Evolutionary conservation across 2,329 filamentous ascomycete species (phyloP).

Genomic region (Aspergillus aculeatus): DNA sequence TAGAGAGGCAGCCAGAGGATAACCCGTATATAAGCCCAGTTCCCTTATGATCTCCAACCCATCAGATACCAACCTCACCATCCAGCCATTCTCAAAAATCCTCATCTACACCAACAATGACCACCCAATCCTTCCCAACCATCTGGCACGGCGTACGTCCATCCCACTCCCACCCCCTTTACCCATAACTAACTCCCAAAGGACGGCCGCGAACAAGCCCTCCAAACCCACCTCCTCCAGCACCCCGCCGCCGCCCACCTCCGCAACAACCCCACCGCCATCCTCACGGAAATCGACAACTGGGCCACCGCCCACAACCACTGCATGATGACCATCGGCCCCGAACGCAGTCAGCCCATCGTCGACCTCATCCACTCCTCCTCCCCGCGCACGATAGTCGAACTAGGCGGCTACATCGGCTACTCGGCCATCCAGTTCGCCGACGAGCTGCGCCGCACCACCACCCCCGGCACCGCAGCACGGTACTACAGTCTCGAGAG

Average conservation of each 20-base stretch:
- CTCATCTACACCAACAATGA: too few species aligned
- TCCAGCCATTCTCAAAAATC: too few species aligned
- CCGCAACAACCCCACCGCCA: conserved; percentile 58
- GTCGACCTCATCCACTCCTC: conserved; percentile 62
- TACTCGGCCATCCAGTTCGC: conserved; percentile 75
- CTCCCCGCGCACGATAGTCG: conserved; percentile 67
- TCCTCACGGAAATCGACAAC: conserved; percentile 68
- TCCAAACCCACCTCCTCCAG: conserved; percentile 61
- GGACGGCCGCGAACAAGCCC: conserved; percentile 64
- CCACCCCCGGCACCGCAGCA: background rate
- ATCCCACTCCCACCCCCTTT: too few species aligned
- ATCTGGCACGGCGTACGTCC: too few species aligned
- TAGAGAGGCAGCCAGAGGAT: too few species aligned
- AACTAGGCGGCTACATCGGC: conserved; percentile 76
- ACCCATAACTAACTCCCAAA: background rate
- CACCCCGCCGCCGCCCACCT: conserved; percentile 47
- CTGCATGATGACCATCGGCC: conserved; percentile 71
- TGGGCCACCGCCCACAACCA: conserved; percentile 64
- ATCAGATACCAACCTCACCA: too few species aligned
- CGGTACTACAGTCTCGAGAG: background rate
- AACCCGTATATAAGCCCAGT: too few species aligned
- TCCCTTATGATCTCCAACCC: too few species aligned
- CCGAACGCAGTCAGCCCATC: conserved; percentile 69
- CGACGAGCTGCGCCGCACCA: conserved; percentile 54
- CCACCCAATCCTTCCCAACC: too few species aligned